Evolutionary conservation across 768 basidiomycete species (phyloP), one percentile per base, ranked within the genome.

Genomic region (Tephrocybe sp.): DNA sequence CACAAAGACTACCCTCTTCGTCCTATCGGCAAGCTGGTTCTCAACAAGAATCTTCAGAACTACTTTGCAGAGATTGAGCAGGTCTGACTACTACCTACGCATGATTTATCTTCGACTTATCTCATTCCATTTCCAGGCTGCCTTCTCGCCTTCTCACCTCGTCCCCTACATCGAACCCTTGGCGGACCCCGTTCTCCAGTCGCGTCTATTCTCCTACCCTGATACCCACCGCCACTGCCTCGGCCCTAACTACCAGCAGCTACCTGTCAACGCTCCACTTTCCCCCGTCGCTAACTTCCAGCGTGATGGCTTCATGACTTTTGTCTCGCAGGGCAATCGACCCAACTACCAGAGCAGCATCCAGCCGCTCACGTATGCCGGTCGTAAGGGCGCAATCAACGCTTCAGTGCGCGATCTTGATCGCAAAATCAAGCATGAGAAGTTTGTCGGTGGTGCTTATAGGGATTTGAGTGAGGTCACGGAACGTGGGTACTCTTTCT

Each of bases 21-120:
- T 56, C 86, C 83, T 34, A 69, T 97, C 56, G 94, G 94, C 60
- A 92, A 85, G 64, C 72, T 97, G 48, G 86, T 89, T 18, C 78
- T 91, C 55, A 79, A 91, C 65, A 78, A 88, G 68, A 87, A 88
- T 62, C 74, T 77, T 16, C 73, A 85, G 64, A 91, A 92, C 73
- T 97, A 92, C 79, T 97, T 97, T 51, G 85, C 92, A 43, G 94
- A 97, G 72, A 85, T 94, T 39, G 94, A 98, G 68, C 93, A 97
- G 74, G 87, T 89, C 29, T 56, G 75, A 53, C 13, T 34, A 25
- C 34, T 63, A 57, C 55, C 65, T 68, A 31, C 42, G 31, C 21
- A 21, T 15, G 13, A 18, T n/a, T 12, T 4, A 9, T 34, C 5
- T 12, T 4, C 24, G 19, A 16, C 22, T 19, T 53, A 65, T 64